Evolutionary conservation across 495 filamentous ascomycete species (phyloP), one percentile per base, ranked within the genome.

Genomic region (Tuber magnatum): DNA sequence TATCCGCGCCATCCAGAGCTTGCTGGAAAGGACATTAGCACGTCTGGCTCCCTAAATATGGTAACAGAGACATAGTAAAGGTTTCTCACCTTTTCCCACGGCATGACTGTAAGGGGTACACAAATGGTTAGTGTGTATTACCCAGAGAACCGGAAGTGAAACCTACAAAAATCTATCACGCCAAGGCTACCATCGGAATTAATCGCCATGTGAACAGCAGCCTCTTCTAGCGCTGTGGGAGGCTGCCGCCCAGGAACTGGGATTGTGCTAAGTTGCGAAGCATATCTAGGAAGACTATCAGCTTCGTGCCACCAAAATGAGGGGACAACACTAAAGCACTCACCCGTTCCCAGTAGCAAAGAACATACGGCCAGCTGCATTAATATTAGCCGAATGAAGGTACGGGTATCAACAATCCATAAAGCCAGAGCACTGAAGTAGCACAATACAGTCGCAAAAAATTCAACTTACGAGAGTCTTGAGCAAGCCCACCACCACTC

Each of bases 301-400:
- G 35, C 68, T 56, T 46, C 70, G 40, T 22, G 39, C 46, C 43
- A 32, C 35, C 42, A 38, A 24, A 40, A 65, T 22, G 3, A 28
- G 43, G 14, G 1, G 22, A 61, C 39, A 75, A 39, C 69, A 43
- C 65, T 73, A 73, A 65, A 61, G 46, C 48, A 41, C 75, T 72
- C 51, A 83, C 43, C 85, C 85, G 74, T 87, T 87, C 69, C 85
- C 85, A 24, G 85, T 85, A 20, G 82, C 81, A 70, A 83, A 86
- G 72, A 85, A 85, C 71, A 86, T 80, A 56, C 82, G 82, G 42
- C 84, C 84, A 68, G 78, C 76, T 56, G 80, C 83, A 73, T 85
- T 80, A 48, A 46, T 44, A 43, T 76, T 51, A 77, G 65, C 41
- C 68, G 76, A 43, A 76, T 28, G 51, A 28, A 68, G 7, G 68